These are phyloP conservation scores for Ganoderma leucocontextum DNA, from an alignment of 1,284 basidiomycete species.

Conservation along the genomic window DNA sequence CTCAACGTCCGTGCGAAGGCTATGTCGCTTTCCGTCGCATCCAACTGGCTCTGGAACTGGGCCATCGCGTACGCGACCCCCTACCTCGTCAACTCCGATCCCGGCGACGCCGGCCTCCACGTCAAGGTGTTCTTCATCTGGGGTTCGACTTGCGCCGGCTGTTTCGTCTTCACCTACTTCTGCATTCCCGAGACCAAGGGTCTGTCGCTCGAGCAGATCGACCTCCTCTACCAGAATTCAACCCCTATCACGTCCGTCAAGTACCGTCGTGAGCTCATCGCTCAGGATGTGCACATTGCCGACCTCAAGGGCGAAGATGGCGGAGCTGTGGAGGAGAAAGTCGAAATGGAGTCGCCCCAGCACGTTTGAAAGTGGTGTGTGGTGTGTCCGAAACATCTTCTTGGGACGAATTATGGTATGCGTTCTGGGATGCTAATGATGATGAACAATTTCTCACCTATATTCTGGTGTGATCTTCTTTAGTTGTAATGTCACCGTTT, in stretches of 20 bases:
- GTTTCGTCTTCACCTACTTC: slow-evolving; percentile 82
- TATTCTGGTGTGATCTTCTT: not conserved
- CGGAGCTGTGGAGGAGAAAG: slow-evolving; percentile 3
- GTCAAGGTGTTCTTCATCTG: slow-evolving; percentile 93
- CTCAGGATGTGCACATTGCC: slow-evolving; percentile 38
- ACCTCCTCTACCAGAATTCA: slow-evolving; percentile 60
- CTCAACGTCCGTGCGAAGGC: slow-evolving; percentile 80
- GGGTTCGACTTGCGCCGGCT: slow-evolving; percentile 79
- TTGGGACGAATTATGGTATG: not conserved
- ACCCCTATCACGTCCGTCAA: slow-evolving; percentile 52
- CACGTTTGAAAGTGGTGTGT: slow-evolving; percentile 2
- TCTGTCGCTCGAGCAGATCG: slow-evolving; percentile 78
- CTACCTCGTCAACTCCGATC: slow-evolving; percentile 68
- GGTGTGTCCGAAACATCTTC: not conserved
- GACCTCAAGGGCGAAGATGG: slow-evolving; percentile 26
- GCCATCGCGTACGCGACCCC: slow-evolving; percentile 62
- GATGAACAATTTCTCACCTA: not conserved
- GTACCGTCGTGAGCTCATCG: slow-evolving; percentile 51
- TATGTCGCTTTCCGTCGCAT: slow-evolving; percentile 68
- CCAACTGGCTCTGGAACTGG: slow-evolving; percentile 41
- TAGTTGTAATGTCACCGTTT: too few species aligned
- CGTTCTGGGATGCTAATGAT: not conserved
- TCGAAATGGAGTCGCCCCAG: not conserved
- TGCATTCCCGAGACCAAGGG: slow-evolving; percentile 82
- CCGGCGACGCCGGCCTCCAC: slow-evolving; percentile 47